Evolutionary conservation across 2,329 filamentous ascomycete genomes (phyloP).

Genomic region (Pseudogymnoascus pannorum): DNA sequence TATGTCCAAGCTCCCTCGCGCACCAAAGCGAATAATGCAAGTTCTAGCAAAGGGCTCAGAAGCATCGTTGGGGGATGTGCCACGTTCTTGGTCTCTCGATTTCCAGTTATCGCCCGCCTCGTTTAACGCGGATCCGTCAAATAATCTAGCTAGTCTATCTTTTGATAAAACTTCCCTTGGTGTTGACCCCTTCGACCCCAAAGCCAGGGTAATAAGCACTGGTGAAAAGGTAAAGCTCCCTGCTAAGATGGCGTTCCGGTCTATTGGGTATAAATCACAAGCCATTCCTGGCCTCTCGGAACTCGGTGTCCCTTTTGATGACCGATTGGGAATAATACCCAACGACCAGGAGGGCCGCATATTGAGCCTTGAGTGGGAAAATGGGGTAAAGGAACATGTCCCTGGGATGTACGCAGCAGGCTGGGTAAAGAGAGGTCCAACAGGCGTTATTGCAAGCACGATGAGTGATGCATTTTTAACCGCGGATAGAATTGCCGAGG

Average conservation of each 20-base stretch:
- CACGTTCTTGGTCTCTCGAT: conserved; percentile 74
- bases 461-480: conserved; percentile 93
- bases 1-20: conserved; percentile 63
- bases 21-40: conserved; percentile 70
- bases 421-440: conserved; percentile 93
- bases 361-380: conserved; percentile 59
- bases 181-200: conserved; percentile 46
- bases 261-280: conserved; percentile 87
- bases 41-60: conserved; percentile 69
- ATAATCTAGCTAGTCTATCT: conserved; percentile 53
- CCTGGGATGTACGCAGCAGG: conserved; percentile 86
- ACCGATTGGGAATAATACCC: conserved; percentile 63
- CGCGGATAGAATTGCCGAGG: conserved; percentile 72
- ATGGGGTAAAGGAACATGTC: conserved; percentile 56
- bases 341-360: conserved; percentile 79
- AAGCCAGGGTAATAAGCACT: conserved; percentile 41
- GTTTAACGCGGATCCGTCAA: conserved; percentile 39
- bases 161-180: conserved; percentile 58
- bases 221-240: conserved; percentile 47
- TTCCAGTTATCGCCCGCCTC: conserved; percentile 73
- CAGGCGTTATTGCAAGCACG: conserved; percentile 90
- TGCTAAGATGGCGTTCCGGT: conserved; percentile 74
- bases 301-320: conserved; percentile 72
- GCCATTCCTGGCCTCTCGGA: conserved; percentile 67
- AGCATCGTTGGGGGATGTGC: conserved; percentile 35